Evolutionary conservation across 331 rosid species (phyloP).

Genomic region (Malus hybrid): DNA sequence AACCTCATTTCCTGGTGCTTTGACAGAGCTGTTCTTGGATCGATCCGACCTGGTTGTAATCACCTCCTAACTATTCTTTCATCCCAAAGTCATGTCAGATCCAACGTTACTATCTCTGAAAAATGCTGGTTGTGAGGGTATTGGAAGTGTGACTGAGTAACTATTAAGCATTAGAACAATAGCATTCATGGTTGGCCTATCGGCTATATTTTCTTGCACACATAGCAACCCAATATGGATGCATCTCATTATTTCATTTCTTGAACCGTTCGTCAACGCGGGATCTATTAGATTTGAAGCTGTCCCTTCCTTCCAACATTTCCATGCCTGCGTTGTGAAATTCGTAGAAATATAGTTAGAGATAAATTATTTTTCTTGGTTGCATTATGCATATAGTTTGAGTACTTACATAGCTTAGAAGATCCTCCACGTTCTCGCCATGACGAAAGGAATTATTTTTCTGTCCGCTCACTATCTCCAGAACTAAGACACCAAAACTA

Average conservation of each 20-base stretch:
- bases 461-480: conserved; percentile 35
- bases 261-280: conserved; percentile 13
- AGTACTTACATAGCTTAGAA: conserved; percentile 33
- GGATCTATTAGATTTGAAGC: conserved; percentile 30
- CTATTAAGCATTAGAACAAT: conserved; percentile 32
- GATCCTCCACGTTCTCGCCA: conserved; percentile 11
- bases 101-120: not conserved
- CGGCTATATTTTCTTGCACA: conserved; percentile 37
- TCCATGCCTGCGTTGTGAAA: conserved; percentile 34
- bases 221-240: conserved; percentile 47
- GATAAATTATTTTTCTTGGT: not conserved
- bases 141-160: conserved; percentile 17
- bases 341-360: not conserved
- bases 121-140: conserved; percentile 30
- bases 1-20: conserved; percentile 17
- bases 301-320: conserved; percentile 31
- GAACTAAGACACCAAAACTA: conserved; percentile 40
- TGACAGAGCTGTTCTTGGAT: not conserved
- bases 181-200: conserved; percentile 38
- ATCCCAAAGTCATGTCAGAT: not conserved
- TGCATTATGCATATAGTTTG: not conserved
- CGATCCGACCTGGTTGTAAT: not conserved
- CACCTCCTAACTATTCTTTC: not conserved
- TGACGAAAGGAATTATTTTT: not conserved
- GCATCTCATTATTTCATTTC: conserved; percentile 30